phyloP scores from a whole-genome alignment of 108 stramenopile species.

The Hondaea fermentalgiana region DNA sequence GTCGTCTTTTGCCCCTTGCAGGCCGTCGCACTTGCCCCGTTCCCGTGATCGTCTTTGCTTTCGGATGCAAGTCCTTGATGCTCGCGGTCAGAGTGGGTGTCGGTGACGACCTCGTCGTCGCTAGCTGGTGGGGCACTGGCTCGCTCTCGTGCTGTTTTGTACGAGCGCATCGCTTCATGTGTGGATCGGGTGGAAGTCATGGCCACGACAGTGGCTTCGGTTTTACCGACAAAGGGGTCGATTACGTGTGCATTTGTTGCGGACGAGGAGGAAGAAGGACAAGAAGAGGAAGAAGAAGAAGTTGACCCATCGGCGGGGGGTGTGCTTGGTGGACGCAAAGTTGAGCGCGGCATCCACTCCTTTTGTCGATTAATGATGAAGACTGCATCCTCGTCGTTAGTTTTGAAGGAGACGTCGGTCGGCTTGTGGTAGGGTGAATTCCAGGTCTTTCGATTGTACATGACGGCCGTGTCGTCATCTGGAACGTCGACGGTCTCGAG shows the following conservation, averaged over 20 bases:
- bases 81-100: too few relatives aligned
- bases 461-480: neutral
- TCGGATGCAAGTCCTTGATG: too few relatives aligned
- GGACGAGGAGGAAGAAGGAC: neutral
- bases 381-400: neutral
- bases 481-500: neutral
- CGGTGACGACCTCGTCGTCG: too few relatives aligned
- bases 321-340: neutral
- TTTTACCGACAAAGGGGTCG: neutral
- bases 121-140: too few relatives aligned
- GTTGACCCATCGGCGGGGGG: neutral
- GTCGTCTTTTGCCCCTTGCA: too few relatives aligned
- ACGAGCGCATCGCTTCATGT: neutral
- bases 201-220: neutral
- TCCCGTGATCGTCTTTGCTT: too few relatives aligned
- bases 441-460: constrained; percentile 19
- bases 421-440: neutral
- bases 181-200: constrained; percentile 8
- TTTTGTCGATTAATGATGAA: neutral
- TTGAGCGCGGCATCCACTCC: neutral
- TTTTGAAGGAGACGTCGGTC: neutral
- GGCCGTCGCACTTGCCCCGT: too few relatives aligned
- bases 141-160: neutral
- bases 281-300: neutral
- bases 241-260: neutral